Evolutionary conservation across 2,329 filamentous ascomycete genomes (phyloP), one percentile per base, ranked within the genome.

Genomic region (Pseudopithomyces chartarum): DNA sequence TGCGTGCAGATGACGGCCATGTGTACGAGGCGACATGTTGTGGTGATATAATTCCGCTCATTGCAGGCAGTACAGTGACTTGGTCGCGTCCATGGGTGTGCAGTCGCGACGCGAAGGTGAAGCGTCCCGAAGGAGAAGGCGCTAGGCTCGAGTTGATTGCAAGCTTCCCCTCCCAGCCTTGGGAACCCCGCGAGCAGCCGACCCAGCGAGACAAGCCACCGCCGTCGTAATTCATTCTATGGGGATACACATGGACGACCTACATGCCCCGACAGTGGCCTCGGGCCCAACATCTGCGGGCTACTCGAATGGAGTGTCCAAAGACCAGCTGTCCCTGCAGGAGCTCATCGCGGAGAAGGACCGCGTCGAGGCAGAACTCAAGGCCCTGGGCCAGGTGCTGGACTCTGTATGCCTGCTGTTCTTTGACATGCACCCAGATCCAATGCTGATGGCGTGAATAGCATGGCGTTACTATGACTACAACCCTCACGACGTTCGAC

Each of bases 391-490:
- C 58, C 84, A 88, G 52, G 91, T 98, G 13, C 84, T 99, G n/a
- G 90, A 92, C 63, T 95, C 92, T 63, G 93, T 97, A 79, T 68
- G 85, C 75, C 54, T 36, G 19, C 19, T 11, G 32, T 12, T 17
- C 11, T 22, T 5, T 17, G 20, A 44, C 32, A 40, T 54, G 22
- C 33, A 19, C 11, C n/a, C 4, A 12, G 43, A 47, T 23, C 54
- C 51, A 32, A 64, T 47, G 68, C 70, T 38, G 70, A 49, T 19
- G 54, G 42, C 58, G 29, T 23, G 50, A 62, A n/a, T 68, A 97
- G 93, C 94, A 98, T 81, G 88, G 90, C 43, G 94, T 97, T 52
- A 88, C 90, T 68, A 99, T 99, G 95, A 88, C 89, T 68, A 97
- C 95, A 7, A 83, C 87, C 56, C 85, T 99, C 38, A 86, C 92